Evolutionary conservation across 345 rosid genomes (phyloP).

Genomic region (Alliaria petiolata): DNA sequence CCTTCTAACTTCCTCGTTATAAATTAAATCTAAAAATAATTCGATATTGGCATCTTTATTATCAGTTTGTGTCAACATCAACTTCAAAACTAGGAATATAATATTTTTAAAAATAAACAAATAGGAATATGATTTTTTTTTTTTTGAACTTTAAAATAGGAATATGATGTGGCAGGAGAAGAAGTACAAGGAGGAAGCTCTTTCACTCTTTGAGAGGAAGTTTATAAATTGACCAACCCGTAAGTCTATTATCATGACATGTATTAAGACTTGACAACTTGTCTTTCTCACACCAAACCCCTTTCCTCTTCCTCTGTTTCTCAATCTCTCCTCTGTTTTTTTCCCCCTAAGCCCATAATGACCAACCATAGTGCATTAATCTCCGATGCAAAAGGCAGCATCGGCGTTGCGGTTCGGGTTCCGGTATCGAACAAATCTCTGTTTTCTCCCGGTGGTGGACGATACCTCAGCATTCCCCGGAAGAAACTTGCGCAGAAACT

Average conservation of each 20-base stretch:
- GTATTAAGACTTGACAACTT: constrained; percentile 15
- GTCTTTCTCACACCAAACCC: constrained; percentile 20
- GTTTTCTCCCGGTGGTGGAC: neutral
- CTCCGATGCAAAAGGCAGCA: constrained; percentile 40
- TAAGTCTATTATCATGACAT: constrained; percentile 14
- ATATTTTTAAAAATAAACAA: neutral
- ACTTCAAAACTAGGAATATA: neutral
- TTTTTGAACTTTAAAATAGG: too few species aligned
- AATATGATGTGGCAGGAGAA: constrained; percentile 16
- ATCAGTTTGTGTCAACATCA: neutral
- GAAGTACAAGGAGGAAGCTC: too few species aligned
- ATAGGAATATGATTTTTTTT: too few species aligned
- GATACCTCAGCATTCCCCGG: constrained; percentile 32
- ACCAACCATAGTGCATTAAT: constrained; percentile 62
- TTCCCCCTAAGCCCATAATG: constrained; percentile 27
- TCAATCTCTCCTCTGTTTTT: constrained; percentile 28
- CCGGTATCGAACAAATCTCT: constrained; percentile 26
- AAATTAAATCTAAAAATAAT: neutral
- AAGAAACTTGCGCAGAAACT: constrained; percentile 38
- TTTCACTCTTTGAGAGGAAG: constrained; percentile 18
- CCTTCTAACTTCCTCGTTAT: neutral
- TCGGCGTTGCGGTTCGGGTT: constrained; percentile 36
- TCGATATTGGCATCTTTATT: neutral
- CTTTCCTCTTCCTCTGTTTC: constrained; percentile 32
- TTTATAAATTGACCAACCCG: constrained; percentile 43